Conservation (phyloP, 495 filamentous ascomycete species). For the Daldinia concentrica region DNA sequence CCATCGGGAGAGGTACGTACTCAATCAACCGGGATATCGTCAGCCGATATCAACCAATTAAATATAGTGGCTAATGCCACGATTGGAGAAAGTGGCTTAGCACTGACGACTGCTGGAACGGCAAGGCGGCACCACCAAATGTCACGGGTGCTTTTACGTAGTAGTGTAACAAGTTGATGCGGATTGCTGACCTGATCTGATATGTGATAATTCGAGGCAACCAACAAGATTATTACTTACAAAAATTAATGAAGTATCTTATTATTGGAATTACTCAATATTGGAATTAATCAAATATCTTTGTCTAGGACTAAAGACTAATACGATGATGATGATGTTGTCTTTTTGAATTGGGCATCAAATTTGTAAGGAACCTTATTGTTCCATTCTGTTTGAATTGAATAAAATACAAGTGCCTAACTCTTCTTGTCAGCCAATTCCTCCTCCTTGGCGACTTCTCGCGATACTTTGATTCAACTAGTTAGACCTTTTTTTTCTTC, state of each 20-base stretch:
- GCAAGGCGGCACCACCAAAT: not conserved
- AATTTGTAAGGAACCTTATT: not conserved
- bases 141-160: not conserved
- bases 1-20: conserved; percentile 33
- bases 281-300: not conserved
- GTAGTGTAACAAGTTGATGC: not conserved
- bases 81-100: conserved; percentile 28
- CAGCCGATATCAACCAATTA: not conserved
- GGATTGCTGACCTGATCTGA: conserved; percentile 17
- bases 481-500: not conserved
- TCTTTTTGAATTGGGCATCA: conserved; percentile 11
- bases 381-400: not conserved
- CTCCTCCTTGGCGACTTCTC: conserved; percentile 7
- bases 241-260: conserved; percentile 14
- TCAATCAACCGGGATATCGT: not conserved
- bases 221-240: not conserved
- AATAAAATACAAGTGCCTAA: not conserved
- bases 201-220: conserved; percentile 15
- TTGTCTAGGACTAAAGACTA: not conserved
- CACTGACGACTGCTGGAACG: conserved; percentile 11
- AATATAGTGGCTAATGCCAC: too few species aligned
- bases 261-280: too few species aligned
- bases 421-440: conserved; percentile 19
- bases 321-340: not conserved
- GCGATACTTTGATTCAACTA: not conserved